These are phyloP conservation scores for Eucalyptus paniculata DNA, from an alignment of 345 rosid genomes.

Conservation along the genomic window DNA sequence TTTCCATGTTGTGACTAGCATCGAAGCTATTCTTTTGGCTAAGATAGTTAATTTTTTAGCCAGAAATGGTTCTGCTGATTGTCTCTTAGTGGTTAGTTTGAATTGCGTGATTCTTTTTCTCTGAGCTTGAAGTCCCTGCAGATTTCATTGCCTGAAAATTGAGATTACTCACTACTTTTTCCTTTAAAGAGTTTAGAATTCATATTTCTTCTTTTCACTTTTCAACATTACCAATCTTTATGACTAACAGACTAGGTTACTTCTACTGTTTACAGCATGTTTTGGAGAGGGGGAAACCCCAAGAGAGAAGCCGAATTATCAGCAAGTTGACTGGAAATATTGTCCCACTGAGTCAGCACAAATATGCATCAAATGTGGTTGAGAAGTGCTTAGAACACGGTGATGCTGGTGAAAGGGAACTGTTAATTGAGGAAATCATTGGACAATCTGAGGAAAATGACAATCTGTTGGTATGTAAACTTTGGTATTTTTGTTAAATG, in stretches of 20 bases:
- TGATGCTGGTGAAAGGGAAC: conserved; percentile 53
- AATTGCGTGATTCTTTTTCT: not conserved
- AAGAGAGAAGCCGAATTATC: conserved; percentile 66
- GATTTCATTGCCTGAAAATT: not conserved
- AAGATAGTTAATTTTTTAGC: not conserved
- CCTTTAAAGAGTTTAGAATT: not conserved
- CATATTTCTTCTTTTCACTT: not conserved
- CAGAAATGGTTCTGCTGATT: not conserved
- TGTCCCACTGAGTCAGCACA: conserved; percentile 95
- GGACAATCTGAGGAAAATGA: conserved; percentile 69
- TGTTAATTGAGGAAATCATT: conserved; percentile 74
- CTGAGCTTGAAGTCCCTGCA: not conserved
- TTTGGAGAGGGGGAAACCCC: conserved; percentile 73
- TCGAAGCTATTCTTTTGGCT: not conserved
- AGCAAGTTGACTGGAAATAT: conserved; percentile 72
- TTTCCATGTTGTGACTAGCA: not conserved
- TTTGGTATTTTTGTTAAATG: not conserved
- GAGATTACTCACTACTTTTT: not conserved
- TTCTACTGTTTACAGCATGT: conserved; percentile 56
- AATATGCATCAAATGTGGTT: conserved; percentile 89
- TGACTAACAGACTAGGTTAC: not conserved
- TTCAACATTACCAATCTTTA: not conserved
- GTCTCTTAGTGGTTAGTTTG: not conserved
- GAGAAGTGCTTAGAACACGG: conserved; percentile 95
- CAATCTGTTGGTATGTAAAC: conserved; percentile 58